Evolutionary conservation across 257 asterid species (phyloP), one percentile per base, ranked within the genome.

Genomic region (Jaltomata sinuosa): DNA sequence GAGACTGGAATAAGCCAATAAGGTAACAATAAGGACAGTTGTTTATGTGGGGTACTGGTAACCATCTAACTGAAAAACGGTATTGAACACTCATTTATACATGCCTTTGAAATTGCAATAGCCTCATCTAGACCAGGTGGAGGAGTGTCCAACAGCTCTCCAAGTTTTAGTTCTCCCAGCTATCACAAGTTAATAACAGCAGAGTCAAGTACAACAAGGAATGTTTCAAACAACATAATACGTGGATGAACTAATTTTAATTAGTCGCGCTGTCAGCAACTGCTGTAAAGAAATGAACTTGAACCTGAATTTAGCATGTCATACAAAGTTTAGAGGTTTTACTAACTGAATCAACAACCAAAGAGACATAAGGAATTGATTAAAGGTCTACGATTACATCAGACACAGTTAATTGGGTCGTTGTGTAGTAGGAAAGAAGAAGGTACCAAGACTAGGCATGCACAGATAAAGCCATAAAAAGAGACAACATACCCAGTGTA

Each of bases 81-180:
- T 34, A 83, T 36, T 67, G 82, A 32, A 32, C 38, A 67, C 50
- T 74, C 47, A 36, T 42, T 65, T 22, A 19, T 53, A 84, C 88
- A 12, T 83, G 85, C 96, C 97, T 92, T 91, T 21, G 94, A 89
- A 89, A 94, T 94, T 25, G 98, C 98, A 76, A 94, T 83, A 85
- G 89, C 96, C 88, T 94, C 96, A 69, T 93, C 98, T 16, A 94
- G 85, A 85, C 96, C 98, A 72, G 98, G 96, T 62, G 94, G 94
- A 87, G 91, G 89, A 68, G 91, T 84, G 86, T 93, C 96, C 91
- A 92, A 83, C 83, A 93, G 92, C 87, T 94, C 98, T 86, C 91
- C 94, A 65, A 94, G 92, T 82, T 94, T 92, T 85, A 93, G 87
- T 38, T 91, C 96, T 85, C 91, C 96, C 89, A 93, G 34, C 97